A percentile compares a stretch with the other conserved stretches of the same genome.
These are phyloP conservation scores for Perkinsus olseni DNA, from an alignment of 169 alveolate species.

Conservation along the genomic window DNA sequence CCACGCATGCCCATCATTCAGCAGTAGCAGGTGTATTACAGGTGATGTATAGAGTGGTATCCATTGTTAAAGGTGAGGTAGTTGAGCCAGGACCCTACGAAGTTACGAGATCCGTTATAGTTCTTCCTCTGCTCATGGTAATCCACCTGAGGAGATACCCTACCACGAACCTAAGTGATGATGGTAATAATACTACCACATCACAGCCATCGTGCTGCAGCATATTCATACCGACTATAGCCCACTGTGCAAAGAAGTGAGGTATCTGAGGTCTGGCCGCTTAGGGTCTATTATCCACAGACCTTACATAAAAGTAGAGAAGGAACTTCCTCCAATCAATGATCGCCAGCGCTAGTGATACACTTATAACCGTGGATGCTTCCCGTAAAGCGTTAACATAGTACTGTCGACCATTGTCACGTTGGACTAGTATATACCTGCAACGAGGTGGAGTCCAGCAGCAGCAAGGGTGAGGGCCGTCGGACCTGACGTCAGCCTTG, in stretches of 20 bases:
- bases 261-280: neutral
- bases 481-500: neutral
- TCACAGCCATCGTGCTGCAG: neutral
- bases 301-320: neutral
- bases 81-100: neutral
- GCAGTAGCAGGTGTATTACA: neutral
- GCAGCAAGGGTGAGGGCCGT: neutral
- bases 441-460: neutral
- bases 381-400: neutral
- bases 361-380: neutral
- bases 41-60: neutral
- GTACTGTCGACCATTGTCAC: neutral
- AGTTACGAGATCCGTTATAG: neutral
- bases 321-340: neutral
- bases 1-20: no score
- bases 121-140: neutral
- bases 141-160: neutral
- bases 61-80: neutral
- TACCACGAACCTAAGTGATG: neutral
- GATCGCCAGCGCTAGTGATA: neutral
- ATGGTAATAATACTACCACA: neutral
- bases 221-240: neutral
- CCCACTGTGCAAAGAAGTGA: neutral
- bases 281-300: no score
- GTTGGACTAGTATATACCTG: neutral